A percentile compares a stretch with the other conserved stretches of the same genome.
Evolutionary conservation across 1,284 basidiomycete species (phyloP).

Genomic region (Inonotus obliquus): DNA sequence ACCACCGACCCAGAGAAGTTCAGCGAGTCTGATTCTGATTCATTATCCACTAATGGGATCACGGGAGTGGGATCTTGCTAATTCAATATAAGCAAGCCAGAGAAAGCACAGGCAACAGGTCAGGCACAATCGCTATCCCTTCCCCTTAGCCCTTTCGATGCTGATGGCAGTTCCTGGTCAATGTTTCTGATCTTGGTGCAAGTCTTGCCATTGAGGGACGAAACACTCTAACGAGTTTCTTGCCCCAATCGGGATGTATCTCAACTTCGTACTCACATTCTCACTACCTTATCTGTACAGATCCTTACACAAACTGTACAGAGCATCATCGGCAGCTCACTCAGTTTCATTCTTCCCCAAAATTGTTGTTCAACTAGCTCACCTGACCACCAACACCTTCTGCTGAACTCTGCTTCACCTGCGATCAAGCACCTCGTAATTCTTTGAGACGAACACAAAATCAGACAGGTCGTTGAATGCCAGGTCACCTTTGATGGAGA

Average conservation of each 20-base stretch:
- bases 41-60: not conserved
- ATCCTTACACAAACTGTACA: slow-evolving; percentile 1
- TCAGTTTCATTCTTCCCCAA: slow-evolving; percentile 10
- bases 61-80: not conserved
- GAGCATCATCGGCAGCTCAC: not conserved
- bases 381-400: slow-evolving; percentile 2
- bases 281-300: slow-evolving; percentile 8
- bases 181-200: not conserved
- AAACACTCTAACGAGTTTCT: slow-evolving; percentile 8
- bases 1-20: slow-evolving; percentile 9
- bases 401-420: not conserved
- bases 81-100: slow-evolving; percentile 9
- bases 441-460: not conserved
- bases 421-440: slow-evolving; percentile 7
- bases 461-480: not conserved
- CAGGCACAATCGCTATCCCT: not conserved
- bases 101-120: not conserved
- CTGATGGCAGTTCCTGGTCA: not conserved
- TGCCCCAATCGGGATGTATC: slow-evolving; percentile 1
- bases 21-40: slow-evolving; percentile 7
- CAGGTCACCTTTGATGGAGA: not conserved
- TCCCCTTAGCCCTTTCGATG: slow-evolving; percentile 4
- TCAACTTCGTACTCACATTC: not conserved
- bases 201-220: slow-evolving; percentile 6
- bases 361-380: slow-evolving; percentile 9